Evolutionary conservation across 139 green algal genomes (phyloP).

Genomic region (Pseudopediastrum boryanum): DNA sequence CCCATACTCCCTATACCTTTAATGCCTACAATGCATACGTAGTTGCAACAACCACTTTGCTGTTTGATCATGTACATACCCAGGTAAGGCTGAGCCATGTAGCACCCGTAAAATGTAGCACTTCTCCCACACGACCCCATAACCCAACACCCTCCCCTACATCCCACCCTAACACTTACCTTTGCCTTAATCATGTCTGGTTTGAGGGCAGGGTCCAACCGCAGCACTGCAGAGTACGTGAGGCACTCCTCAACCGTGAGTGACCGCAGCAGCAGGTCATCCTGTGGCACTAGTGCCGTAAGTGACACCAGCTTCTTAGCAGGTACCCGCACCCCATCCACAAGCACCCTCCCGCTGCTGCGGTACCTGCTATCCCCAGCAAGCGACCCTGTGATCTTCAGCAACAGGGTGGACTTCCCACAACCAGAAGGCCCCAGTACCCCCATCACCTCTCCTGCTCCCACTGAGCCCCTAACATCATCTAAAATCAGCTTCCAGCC

Average conservation of each 20-base stretch:
- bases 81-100: too few species aligned
- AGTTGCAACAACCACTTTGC: too few species aligned
- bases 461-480: conserved; percentile 18
- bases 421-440: conserved; percentile 59
- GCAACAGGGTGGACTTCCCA: conserved; percentile 83
- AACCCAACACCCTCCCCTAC: too few species aligned
- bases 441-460: conserved; percentile 48
- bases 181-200: too few species aligned
- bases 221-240: conserved; percentile 41
- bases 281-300: conserved; percentile 78
- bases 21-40: too few species aligned
- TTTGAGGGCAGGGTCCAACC: conserved; percentile 7
- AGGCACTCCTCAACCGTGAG: conserved; percentile 77
- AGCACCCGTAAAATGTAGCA: too few species aligned
- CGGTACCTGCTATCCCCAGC: conserved; percentile 27
- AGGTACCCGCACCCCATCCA: conserved; percentile 19
- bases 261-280: conserved; percentile 68
- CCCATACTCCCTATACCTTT: too few species aligned
- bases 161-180: too few species aligned
- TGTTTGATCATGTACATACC: too few species aligned
- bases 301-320: conserved; percentile 10
- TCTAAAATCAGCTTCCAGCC: conserved; percentile 21
- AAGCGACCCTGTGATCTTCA: conserved; percentile 54
- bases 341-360: conserved; percentile 6
- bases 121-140: too few species aligned